Evolutionary conservation across 2,329 filamentous ascomycete genomes (phyloP), one percentile per base, ranked within the genome.

Genomic region (Talaromyces sp.): DNA sequence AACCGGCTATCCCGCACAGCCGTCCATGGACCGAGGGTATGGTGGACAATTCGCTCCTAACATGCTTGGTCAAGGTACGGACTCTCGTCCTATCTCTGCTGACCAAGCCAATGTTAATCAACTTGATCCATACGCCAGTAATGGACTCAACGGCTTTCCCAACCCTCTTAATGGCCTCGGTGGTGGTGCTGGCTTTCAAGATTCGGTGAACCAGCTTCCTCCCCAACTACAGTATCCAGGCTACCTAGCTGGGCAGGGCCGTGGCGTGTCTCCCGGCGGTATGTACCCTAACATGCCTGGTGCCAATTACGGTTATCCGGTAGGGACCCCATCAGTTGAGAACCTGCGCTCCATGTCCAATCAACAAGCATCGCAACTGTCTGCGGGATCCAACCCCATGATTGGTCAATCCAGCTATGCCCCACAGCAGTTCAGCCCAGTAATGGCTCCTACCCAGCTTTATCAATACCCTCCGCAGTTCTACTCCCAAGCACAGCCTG

Each of bases 141-240:
- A 69, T 48, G 68, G 67, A 19, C 64, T 72, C 10, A 70, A 69
- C 36, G 62, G 63, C 1, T 61, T 70, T 42, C 58, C 60, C 9
- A 65, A 58, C 45, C 52, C 63, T 32, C 41, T 72, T 36, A 69
- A 67, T 33, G 68, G 69, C 11, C 56, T 71, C 17, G 56, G 61
- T 24, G 60, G 60, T 22, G 53, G 68, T 35, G 51, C 65, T 49
- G 69, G 65, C 8, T 77, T 71, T 22, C 74, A 73, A 52, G 75
- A 77, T 33, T 61, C 74, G 1, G 61, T 73, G 50, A 63, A 71
- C 41, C 73, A 75, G 37, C 66, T 80, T 41, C 72, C 70, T 14
- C 24, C 24, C 24, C 79, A 82, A 61, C 65, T 82, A 27, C 83
- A 85, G 62, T 86, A 85, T 61, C 83, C 85, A 64, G 75, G 75